phyloP scores from a whole-genome alignment of 139 green algal genomes.

The Chloropicon primus region DNA sequence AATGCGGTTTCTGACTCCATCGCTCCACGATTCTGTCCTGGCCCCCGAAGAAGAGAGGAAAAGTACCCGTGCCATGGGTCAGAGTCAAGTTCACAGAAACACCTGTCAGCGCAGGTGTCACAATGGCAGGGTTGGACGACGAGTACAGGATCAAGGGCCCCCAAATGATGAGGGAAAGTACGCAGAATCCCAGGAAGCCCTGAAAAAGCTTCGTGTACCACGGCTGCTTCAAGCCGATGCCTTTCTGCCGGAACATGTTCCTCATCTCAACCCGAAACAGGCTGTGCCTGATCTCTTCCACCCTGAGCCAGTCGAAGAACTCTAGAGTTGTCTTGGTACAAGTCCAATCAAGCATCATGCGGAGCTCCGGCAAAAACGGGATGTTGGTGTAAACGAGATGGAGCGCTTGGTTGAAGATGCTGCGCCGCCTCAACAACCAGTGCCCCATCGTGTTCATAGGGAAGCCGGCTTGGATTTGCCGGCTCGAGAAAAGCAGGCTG shows the following conservation, averaged over 20 bases:
- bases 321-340: slow-evolving; percentile 57
- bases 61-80: background rate
- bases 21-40: background rate
- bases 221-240: slow-evolving; percentile 42
- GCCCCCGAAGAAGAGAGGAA: background rate
- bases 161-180: slow-evolving; percentile 67
- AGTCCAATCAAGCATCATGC: slow-evolving; percentile 70
- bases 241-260: slow-evolving; percentile 18
- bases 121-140: slow-evolving; percentile 50
- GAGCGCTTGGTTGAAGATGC: slow-evolving; percentile 45
- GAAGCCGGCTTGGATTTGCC: slow-evolving; percentile 69
- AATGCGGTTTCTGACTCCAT: background rate
- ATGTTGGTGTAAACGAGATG: slow-evolving; percentile 24
- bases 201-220: slow-evolving; percentile 57
- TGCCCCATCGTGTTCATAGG: slow-evolving; percentile 26
- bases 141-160: slow-evolving; percentile 72
- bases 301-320: slow-evolving; percentile 72
- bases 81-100: background rate
- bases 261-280: slow-evolving; percentile 53
- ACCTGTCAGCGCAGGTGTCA: background rate
- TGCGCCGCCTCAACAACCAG: slow-evolving; percentile 11
- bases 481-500: slow-evolving; percentile 37
- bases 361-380: slow-evolving; percentile 83
- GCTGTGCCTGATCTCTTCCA: slow-evolving; percentile 71
- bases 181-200: slow-evolving; percentile 49